These are phyloP conservation scores for Scedosporium minutisporum DNA, from an alignment of 2,329 filamentous ascomycete genomes.

Conservation along the genomic window DNA sequence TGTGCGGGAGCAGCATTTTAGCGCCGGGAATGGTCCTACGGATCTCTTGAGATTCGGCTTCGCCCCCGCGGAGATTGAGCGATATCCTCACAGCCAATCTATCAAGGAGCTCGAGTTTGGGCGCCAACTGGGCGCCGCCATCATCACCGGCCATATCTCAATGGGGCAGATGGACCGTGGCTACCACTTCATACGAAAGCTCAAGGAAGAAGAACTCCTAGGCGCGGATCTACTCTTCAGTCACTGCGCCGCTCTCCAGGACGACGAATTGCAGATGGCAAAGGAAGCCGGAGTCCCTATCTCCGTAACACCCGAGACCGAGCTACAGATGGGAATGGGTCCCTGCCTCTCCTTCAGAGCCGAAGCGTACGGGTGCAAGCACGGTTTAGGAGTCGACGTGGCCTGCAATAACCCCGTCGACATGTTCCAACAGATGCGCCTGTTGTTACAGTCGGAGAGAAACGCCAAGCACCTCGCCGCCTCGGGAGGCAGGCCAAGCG, in stretches of 20 bases:
- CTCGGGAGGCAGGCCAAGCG: not conserved
- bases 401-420: slow-evolving; percentile 1
- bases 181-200: slow-evolving; percentile 2
- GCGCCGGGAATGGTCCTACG: not conserved
- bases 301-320: slow-evolving; percentile 37
- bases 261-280: not conserved
- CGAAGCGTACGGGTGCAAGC: slow-evolving; percentile 3
- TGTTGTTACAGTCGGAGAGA: not conserved
- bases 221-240: not conserved
- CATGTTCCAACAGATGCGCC: slow-evolving; percentile 3
- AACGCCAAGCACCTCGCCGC: not conserved
- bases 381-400: slow-evolving; percentile 1
- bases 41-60: slow-evolving; percentile 1
- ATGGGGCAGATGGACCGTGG: not conserved
- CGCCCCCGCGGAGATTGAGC: slow-evolving; percentile 1
- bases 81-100: not conserved
- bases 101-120: not conserved
- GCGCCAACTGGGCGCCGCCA: not conserved
- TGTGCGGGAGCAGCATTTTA: not conserved
- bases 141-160: slow-evolving; percentile 2
- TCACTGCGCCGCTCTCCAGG: not conserved
- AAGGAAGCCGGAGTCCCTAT: slow-evolving; percentile 23
- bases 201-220: not conserved
- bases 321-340: slow-evolving; percentile 34
- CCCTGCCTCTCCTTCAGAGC: slow-evolving; percentile 9